phyloP scores from a whole-genome alignment of 73 alveolate genomes.

The Blepharisma japonicum region DNA sequence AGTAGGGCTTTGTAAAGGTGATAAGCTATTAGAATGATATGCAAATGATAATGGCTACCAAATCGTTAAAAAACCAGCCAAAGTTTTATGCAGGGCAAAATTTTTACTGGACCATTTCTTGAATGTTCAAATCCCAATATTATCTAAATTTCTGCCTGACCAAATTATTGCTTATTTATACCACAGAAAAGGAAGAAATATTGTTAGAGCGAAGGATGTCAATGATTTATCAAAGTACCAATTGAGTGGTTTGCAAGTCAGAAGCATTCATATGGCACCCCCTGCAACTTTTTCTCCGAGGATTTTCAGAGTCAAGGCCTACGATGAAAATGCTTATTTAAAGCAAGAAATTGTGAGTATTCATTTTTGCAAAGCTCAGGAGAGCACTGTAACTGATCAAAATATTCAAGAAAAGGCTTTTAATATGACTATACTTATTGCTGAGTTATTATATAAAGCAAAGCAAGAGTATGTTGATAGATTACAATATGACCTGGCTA shows the following conservation, averaged over 20 bases:
- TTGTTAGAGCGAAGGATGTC: conserved; percentile 10
- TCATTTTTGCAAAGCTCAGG: no score
- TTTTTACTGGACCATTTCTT: not conserved
- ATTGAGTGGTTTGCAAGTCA: not conserved
- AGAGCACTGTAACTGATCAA: no score
- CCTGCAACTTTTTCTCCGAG: not conserved
- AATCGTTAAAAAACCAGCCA: not conserved
- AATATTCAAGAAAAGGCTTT: no score
- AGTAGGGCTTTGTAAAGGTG: conserved; percentile 9
- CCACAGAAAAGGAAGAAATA: not conserved
- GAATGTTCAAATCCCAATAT: not conserved
- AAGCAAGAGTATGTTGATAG: no score
- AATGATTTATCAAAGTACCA: not conserved
- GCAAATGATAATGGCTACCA: not conserved
- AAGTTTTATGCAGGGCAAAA: not conserved
- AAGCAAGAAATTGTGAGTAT: no score
- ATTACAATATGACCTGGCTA: no score
- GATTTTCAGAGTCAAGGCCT: not conserved
- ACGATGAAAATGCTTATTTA: not conserved
- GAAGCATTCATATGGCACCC: conserved; percentile 25
- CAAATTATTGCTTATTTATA: not conserved
- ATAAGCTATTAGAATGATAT: not conserved
- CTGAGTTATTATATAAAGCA: no score
- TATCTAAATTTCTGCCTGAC: not conserved
- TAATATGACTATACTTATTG: no score